These are phyloP conservation scores for Dictyophora rubrovolvata DNA, from an alignment of 768 basidiomycete genomes.

Conservation along the genomic window DNA sequence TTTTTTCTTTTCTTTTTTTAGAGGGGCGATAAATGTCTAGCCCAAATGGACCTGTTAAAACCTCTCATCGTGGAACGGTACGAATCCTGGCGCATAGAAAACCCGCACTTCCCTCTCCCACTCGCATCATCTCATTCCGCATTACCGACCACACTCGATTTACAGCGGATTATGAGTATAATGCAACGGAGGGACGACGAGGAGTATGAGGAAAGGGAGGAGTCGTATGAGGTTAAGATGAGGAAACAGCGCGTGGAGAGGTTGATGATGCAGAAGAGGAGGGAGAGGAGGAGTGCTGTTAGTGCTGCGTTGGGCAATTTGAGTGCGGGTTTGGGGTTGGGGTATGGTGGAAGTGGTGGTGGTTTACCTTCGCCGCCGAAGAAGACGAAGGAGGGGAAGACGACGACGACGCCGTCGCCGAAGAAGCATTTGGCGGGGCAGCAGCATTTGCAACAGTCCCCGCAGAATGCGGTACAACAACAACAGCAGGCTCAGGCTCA, in stretches of 20 bases:
- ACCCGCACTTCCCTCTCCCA: conserved; percentile 28
- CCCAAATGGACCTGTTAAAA: conserved; percentile 55
- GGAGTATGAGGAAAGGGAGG: background rate
- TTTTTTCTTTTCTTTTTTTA: conserved; percentile 20
- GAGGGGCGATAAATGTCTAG: conserved; percentile 71
- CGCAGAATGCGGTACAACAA: background rate
- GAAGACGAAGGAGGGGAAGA: background rate
- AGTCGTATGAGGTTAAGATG: background rate
- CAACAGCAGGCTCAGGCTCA: background rate
- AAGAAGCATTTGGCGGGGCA: background rate
- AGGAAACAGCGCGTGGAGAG: background rate
- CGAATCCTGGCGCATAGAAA: conserved; percentile 43
- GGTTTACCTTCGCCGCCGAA: no score
- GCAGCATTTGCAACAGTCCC: no score
- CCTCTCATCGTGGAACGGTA: conserved; percentile 51
- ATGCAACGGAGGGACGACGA: conserved; percentile 3
- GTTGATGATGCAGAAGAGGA: conserved; percentile 12
- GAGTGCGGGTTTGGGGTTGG: conserved; percentile 3
- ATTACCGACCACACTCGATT: conserved; percentile 11
- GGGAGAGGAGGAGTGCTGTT: conserved; percentile 15
- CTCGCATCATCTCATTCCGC: conserved; percentile 9
- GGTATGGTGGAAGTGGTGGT: background rate
- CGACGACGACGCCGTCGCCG: background rate
- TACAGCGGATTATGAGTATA: background rate
- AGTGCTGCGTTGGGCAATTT: conserved; percentile 7